phyloP scores from a whole-genome alignment of 192 early-diverging fungal species.

The Jimgerdemannia flammicorona region DNA sequence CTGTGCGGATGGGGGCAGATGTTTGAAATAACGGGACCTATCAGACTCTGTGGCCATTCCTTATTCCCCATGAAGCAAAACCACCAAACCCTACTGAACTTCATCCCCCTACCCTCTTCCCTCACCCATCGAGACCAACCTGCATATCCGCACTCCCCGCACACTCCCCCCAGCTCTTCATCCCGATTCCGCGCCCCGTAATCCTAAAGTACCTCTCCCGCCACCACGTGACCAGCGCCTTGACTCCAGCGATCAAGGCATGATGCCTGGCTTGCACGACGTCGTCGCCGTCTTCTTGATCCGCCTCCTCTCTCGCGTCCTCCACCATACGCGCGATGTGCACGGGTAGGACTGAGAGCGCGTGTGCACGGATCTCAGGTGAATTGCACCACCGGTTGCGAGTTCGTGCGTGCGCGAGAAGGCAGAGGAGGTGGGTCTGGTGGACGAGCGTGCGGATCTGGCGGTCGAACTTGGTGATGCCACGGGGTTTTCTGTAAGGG shows the following conservation, averaged over 20 bases:
- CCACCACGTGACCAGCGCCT: conserved; percentile 27
- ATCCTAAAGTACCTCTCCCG: conserved; percentile 20
- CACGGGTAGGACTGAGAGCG: conserved; percentile 10
- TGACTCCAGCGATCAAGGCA: conserved; percentile 5
- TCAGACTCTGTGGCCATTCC: not conserved
- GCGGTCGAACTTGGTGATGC: conserved; percentile 49
- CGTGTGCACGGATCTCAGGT: conserved; percentile 33
- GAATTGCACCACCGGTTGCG: conserved; percentile 59
- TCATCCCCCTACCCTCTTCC: too few relatives aligned
- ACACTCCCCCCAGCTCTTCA: conserved; percentile 4
- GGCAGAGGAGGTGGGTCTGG: conserved; percentile 54
- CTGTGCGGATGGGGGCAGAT: conserved; percentile 15
- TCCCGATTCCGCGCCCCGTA: conserved; percentile 13
- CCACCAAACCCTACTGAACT: too few relatives aligned
- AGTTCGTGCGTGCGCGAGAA: conserved; percentile 46
- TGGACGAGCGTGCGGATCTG: conserved; percentile 49
- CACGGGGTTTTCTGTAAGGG: conserved; percentile 23
- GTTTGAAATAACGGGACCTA: conserved; percentile 13
- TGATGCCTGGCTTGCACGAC: conserved; percentile 2
- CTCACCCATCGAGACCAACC: not conserved
- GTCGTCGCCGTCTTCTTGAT: not conserved
- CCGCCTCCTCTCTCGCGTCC: too few relatives aligned
- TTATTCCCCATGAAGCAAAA: too few relatives aligned
- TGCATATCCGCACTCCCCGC: not conserved
- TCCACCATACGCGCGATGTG: not conserved